Base-by-base conservation (phyloP, 1,284 basidiomycete genomes). In the Leccinum pachyderme region DNA sequence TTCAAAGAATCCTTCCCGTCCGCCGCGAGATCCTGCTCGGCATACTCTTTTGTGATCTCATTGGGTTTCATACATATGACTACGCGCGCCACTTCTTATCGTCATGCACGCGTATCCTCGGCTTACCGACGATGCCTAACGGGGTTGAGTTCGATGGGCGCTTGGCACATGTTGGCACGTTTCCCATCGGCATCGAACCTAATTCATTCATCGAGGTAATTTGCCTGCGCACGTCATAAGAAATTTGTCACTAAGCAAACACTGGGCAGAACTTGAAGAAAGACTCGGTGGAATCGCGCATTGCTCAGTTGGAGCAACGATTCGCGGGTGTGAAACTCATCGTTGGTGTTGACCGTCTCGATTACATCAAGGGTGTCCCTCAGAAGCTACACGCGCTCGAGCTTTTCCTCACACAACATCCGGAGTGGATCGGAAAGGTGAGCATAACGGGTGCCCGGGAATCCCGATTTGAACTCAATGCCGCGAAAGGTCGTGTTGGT, bases 341-440 rank as follows among this genome's bases (percentile, higher is more conserved):
- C 69, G 94, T 99, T 57, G 97, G 96, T 55, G 96, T 99, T 39
- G 97, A 99, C 72, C 87, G 96, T 45, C 81, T 99, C 51, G 97
- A 99, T 72, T 99, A 99, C 75, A 99, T 99, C 86, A 99, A 99
- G 80, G 96, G 96, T 68, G 94, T 99, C 28, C 96, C 96, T 2
- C 96, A 99, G 72, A 99, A 99, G 73, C 77, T 99, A 53, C 95
- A 98, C 71, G 96, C 93, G 0, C 81, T 99, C 54, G 97, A 99
- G 71, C 85, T 96, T 41, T 99, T 99, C 82, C 81, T 99, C 41
- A 87, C 90, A 18, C 95, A 98, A 62, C 95, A 99, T 71, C 97
- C 97, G 1, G 96, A 99, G 72, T 99, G 95, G 95, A 94, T 99
- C 59, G 97, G 97, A 63, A 99, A 98, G 80, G 89, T 85, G 51